Percentiles rank a stretch among this genome's conserved stretches.
These are phyloP conservation scores for Polymyxa betae DNA, from an alignment of 208 protist species.

Conservation along the genomic window DNA sequence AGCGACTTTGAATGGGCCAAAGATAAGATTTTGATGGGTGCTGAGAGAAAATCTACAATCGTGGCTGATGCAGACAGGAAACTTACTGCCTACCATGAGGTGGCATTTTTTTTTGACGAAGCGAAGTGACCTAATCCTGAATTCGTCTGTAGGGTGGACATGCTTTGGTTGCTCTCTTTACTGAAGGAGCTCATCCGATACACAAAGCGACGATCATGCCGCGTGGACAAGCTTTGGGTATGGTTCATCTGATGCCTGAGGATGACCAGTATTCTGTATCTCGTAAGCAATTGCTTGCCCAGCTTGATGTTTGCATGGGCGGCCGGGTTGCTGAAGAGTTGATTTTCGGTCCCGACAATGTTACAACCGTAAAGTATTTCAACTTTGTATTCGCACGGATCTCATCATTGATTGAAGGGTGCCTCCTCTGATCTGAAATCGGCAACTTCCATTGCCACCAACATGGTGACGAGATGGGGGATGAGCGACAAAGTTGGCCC, in stretches of 20 bases:
- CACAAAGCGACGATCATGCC: conserved; percentile 68
- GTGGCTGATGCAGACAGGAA: conserved; percentile 36
- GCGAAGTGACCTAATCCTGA: not conserved
- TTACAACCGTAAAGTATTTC: no score
- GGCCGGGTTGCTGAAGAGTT: conserved; percentile 65
- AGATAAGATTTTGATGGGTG: conserved; percentile 64
- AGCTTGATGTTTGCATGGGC: conserved; percentile 65
- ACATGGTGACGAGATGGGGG: conserved; percentile 62
- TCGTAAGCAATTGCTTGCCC: conserved; percentile 61
- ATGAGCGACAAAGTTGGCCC: conserved; percentile 59
- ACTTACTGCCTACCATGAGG: conserved; percentile 63
- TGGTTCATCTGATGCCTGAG: conserved; percentile 62
- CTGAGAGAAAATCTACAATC: conserved; percentile 53
- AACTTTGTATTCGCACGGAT: not conserved
- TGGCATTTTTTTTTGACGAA: not conserved
- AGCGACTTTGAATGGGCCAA: conserved; percentile 60
- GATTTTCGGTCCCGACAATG: conserved; percentile 59
- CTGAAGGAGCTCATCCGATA: conserved; percentile 57
- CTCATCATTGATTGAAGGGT: no score
- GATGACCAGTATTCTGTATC: conserved; percentile 62
- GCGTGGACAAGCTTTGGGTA: conserved; percentile 63
- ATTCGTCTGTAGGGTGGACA: conserved; percentile 54
- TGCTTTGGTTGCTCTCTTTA: conserved; percentile 60
- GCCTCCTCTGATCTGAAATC: conserved; percentile 42
- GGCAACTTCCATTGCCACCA: conserved; percentile 59